Percentiles rank a stretch among this genome's conserved stretches.
phyloP scores from a whole-genome alignment of 2,329 filamentous ascomycete genomes.

The Diaporthe vaccinii region DNA sequence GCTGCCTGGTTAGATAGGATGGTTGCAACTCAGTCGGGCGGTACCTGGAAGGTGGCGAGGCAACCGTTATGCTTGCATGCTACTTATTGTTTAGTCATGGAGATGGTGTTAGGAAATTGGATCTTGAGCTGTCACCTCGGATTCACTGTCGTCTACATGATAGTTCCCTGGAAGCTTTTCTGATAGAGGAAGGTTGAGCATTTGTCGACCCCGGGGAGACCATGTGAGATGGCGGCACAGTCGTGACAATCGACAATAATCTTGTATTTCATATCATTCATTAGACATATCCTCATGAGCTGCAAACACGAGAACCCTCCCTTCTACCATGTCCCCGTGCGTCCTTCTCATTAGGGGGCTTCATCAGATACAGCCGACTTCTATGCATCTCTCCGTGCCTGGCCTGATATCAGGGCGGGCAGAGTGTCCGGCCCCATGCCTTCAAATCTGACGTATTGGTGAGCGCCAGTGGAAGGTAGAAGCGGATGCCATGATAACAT shows the following conservation, averaged over 20 bases:
- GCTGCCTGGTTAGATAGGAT: neutral
- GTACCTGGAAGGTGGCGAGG: neutral
- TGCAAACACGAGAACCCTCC: constrained; percentile 32
- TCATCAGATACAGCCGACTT: constrained; percentile 26
- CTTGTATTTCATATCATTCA: constrained; percentile 37
- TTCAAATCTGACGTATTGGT: neutral
- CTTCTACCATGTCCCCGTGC: constrained; percentile 4
- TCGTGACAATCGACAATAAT: neutral
- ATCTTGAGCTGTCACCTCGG: no score
- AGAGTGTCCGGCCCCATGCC: constrained; percentile 19
- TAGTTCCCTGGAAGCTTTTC: no score
- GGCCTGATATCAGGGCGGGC: neutral
- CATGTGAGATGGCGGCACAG: neutral
- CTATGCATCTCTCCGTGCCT: constrained; percentile 5
- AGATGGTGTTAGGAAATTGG: neutral
- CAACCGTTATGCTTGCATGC: neutral
- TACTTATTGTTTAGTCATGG: neutral
- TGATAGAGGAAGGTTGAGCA: no score
- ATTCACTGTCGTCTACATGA: no score
- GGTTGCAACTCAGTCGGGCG: no score
- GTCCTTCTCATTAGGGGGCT: constrained; percentile 21
- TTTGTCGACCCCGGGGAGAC: neutral
- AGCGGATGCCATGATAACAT: constrained; percentile 8
- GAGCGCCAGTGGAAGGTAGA: neutral
- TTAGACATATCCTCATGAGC: constrained; percentile 38